These are phyloP conservation scores for Aspergillus tamarii DNA, from an alignment of 2,329 filamentous ascomycete species.

Conservation along the genomic window DNA sequence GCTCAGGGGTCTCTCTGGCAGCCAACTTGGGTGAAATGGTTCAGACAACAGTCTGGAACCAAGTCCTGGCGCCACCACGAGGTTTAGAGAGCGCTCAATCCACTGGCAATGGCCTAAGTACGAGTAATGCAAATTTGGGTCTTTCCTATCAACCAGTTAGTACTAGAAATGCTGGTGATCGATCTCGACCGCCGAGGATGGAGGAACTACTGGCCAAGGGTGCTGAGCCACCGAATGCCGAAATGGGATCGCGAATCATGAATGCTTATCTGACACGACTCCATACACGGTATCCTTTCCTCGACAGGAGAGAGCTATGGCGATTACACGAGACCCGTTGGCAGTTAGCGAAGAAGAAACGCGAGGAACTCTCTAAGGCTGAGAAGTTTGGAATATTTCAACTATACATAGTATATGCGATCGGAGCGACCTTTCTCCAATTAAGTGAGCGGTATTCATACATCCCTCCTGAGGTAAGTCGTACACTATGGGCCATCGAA, in stretches of 20 bases:
- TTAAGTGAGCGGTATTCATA: conserved; percentile 52
- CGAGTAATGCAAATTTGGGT: conserved; percentile 6
- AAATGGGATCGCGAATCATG: conserved; percentile 49
- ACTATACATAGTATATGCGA: conserved; percentile 57
- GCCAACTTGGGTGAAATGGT: conserved; percentile 58
- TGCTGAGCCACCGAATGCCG: conserved; percentile 52
- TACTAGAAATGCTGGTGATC: conserved; percentile 21
- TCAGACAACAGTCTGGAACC: conserved; percentile 58
- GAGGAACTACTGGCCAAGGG: conserved; percentile 48
- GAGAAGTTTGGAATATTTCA: conserved; percentile 55
- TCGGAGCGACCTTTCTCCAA: conserved; percentile 54
- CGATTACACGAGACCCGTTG: conserved; percentile 47
- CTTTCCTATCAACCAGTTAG: conserved; percentile 22
- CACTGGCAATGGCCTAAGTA: conserved; percentile 17
- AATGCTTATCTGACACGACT: conserved; percentile 52
- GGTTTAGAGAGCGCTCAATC: conserved; percentile 21
- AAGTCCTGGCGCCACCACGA: conserved; percentile 44
- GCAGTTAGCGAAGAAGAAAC: conserved; percentile 40
- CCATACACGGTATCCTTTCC: conserved; percentile 55
- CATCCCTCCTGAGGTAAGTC: conserved; percentile 46
- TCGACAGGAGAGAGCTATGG: conserved; percentile 52
- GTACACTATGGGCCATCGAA: background rate
- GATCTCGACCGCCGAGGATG: conserved; percentile 38
- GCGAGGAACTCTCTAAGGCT: conserved; percentile 35
- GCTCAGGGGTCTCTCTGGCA: conserved; percentile 54